phyloP scores from a whole-genome alignment of 1,284 basidiomycete species.

The Boletus mariae region DNA sequence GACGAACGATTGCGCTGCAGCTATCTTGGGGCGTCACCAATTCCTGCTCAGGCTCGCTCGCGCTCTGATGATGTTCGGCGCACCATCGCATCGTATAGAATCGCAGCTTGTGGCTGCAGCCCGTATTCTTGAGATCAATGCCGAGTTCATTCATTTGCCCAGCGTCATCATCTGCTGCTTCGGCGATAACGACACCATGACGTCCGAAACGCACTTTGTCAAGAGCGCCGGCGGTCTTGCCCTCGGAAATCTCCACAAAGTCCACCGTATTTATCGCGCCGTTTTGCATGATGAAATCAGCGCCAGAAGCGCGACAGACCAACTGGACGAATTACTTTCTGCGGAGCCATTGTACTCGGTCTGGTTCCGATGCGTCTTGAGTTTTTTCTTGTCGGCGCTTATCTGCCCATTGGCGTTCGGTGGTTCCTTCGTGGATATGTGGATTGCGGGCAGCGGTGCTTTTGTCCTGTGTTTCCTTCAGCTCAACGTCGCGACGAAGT shows the following conservation, averaged over 20 bases:
- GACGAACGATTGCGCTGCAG: conserved; percentile 28
- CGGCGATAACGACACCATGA: conserved; percentile 72
- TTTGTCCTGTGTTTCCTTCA: conserved; percentile 67
- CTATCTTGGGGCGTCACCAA: conserved; percentile 53
- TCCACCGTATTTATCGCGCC: conserved; percentile 71
- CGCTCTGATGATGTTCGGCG: conserved; percentile 67
- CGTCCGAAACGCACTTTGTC: conserved; percentile 80
- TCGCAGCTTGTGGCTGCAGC: conserved; percentile 71
- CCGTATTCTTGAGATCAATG: conserved; percentile 78
- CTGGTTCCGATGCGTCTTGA: conserved; percentile 58
- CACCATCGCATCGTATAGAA: conserved; percentile 70
- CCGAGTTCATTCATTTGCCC: conserved; percentile 78
- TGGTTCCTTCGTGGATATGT: conserved; percentile 81
- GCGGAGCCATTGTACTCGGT: conserved; percentile 59
- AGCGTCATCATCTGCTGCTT: conserved; percentile 82
- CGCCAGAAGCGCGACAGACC: conserved; percentile 61
- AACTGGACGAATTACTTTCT: conserved; percentile 47
- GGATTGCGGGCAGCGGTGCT: conserved; percentile 68
- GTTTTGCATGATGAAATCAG: conserved; percentile 85
- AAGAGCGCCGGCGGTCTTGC: conserved; percentile 72
- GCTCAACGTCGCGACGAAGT: conserved; percentile 67
- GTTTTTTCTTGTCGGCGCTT: conserved; percentile 66
- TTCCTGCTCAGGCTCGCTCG: conserved; percentile 63
- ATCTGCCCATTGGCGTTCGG: conserved; percentile 84
- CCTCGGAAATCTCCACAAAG: conserved; percentile 72